These are phyloP conservation scores for Bruguiera parviflora DNA, from an alignment of 345 rosid species.

Conservation along the genomic window DNA sequence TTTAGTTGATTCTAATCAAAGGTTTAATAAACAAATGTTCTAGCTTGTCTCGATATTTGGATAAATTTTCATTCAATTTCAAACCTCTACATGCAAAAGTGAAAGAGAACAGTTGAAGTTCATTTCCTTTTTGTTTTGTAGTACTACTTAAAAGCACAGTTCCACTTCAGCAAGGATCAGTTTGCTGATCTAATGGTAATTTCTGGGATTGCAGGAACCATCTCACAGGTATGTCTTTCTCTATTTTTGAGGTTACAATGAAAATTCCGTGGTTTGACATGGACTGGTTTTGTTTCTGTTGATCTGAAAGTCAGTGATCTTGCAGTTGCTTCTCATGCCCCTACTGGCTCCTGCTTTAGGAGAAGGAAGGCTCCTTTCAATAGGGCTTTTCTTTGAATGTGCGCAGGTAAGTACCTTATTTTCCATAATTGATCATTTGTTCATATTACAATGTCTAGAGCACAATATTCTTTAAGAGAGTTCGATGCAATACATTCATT, in stretches of 20 bases:
- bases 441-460: background rate
- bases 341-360: slow-evolving; percentile 62
- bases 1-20: no score
- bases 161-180: slow-evolving; percentile 80
- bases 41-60: no score
- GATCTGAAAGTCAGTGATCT: slow-evolving; percentile 7
- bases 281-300: slow-evolving; percentile 6
- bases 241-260: slow-evolving; percentile 1
- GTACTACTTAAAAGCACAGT: slow-evolving; percentile 86
- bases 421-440: background rate
- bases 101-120: background rate
- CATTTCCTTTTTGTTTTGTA: slow-evolving; percentile 22
- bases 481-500: background rate
- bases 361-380: slow-evolving; percentile 71
- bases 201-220: slow-evolving; percentile 65
- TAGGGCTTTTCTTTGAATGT: slow-evolving; percentile 68
- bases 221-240: slow-evolving; percentile 64
- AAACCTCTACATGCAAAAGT: no score
- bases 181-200: slow-evolving; percentile 91
- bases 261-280: background rate
- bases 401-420: slow-evolving; percentile 51
- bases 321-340: slow-evolving; percentile 83
- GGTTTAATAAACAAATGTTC: no score
- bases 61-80: no score
- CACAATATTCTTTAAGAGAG: no score